These are phyloP conservation scores for Paraleonurus japonicus DNA, from an alignment of 257 asterid species.

Conservation along the genomic window DNA sequence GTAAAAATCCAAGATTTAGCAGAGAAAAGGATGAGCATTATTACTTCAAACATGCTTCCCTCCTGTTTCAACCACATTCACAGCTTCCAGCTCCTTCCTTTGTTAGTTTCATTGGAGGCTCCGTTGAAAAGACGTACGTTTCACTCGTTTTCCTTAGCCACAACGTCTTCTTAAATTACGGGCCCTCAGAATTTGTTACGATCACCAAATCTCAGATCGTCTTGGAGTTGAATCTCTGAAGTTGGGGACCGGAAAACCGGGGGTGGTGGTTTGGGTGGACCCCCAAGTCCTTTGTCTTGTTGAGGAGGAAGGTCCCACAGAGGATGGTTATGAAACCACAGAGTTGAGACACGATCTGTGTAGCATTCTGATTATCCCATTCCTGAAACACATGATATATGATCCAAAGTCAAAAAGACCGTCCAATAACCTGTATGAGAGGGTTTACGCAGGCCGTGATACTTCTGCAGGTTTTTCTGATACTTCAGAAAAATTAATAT, in stretches of 20 bases:
- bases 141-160: background rate
- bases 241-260: constrained; percentile 19
- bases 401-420: background rate
- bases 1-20: background rate
- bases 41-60: background rate
- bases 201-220: background rate
- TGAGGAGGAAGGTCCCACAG: constrained; percentile 75
- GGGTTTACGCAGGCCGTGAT: no score
- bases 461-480: no score
- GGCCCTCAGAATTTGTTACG: background rate
- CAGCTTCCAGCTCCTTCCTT: background rate
- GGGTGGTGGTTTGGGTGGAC: constrained; percentile 12
- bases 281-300: constrained; percentile 87
- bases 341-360: constrained; percentile 57
- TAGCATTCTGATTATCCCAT: constrained; percentile 47
- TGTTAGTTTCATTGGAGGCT: background rate
- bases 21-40: constrained; percentile 2
- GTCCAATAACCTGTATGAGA: no score
- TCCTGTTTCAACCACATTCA: background rate
- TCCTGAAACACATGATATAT: constrained; percentile 42
- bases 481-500: background rate
- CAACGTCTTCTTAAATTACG: background rate
- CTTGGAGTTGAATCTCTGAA: constrained; percentile 20
- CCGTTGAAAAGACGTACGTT: background rate
- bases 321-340: constrained; percentile 75